These are phyloP conservation scores for Pseudocercospora musae DNA, from an alignment of 2,329 filamentous ascomycete genomes.

Conservation along the genomic window DNA sequence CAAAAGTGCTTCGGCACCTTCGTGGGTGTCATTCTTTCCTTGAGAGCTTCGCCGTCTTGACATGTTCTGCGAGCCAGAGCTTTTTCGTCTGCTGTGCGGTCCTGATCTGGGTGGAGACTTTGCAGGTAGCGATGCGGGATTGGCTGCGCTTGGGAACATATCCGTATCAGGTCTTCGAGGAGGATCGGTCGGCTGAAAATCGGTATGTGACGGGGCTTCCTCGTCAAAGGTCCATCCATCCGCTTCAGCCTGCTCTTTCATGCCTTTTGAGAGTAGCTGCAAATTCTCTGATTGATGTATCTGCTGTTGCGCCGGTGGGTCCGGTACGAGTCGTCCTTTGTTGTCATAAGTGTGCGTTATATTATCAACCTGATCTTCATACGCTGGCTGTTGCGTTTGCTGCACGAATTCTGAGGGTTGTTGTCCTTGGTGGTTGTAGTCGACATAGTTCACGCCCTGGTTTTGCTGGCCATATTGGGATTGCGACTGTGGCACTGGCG, in stretches of 20 bases:
- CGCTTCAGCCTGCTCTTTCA: conserved; percentile 33
- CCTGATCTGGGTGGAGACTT: conserved; percentile 72
- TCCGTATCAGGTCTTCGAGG: conserved; percentile 77
- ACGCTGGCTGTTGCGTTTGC: conserved; percentile 31
- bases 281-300: conserved; percentile 16
- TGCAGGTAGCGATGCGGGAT: conserved; percentile 58
- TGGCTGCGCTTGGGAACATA: conserved; percentile 73
- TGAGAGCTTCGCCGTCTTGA: conserved; percentile 64
- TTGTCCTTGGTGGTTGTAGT: conserved; percentile 36
- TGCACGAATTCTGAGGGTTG: conserved; percentile 33
- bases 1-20: conserved; percentile 39
- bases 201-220: conserved; percentile 53
- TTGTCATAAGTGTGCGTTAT: conserved; percentile 58
- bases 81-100: conserved; percentile 71
- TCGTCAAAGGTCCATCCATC: conserved; percentile 96
- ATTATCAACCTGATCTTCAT: conserved; percentile 57
- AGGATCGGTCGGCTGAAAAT: conserved; percentile 44
- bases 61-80: conserved; percentile 54
- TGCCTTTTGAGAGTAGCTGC: neutral
- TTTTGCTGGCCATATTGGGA: conserved; percentile 18
- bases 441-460: conserved; percentile 35
- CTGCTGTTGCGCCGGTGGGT: conserved; percentile 35
- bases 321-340: conserved; percentile 53
- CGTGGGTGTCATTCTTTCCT: conserved; percentile 53
- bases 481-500: conserved; percentile 32